Evolutionary conservation across 495 filamentous ascomycete species (phyloP), one percentile per base, ranked within the genome.

Genomic region (Penicillium turbatum): DNA sequence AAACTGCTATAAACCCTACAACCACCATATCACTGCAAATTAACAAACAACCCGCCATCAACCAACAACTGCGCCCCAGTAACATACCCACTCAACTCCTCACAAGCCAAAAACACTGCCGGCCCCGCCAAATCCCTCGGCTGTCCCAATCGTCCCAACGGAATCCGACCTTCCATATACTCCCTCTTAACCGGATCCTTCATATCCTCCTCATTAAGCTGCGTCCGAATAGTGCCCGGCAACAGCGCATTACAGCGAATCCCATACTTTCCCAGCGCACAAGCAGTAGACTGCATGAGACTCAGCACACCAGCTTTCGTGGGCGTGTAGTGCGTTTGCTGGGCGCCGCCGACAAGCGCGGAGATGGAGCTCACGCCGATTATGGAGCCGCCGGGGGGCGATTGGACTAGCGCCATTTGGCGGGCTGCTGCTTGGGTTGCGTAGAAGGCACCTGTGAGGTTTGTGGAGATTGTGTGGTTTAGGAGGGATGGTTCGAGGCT

Each of bases 151-250:
- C 88, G 76, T 0, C 90, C 89, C 40, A 95, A 65, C 53, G 90
- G 90, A 56, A 95, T 91, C 32, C 91, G 68, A 1, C 81, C 84
- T 70, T 95, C 89, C 86, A 92, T 93, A 70, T 95, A 93, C 63
- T 51, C 67, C 58, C 84, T 73, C 82, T 96, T 96, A 52, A 60
- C 77, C 19, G 85, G 76, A 53, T 75, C 67, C 29, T 62, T 63
- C 65, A 96, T 72, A 72, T 96, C 90, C 62, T 82, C 81, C 67
- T 92, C 90, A 69, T 95, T 95, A 48, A 95, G 66, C 79, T 90
- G 88, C 32, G 91, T 95, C 62, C 81, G 77, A 52, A 95, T 86
- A 1, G 90, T 96, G 3, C 91, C 90, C 11, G 91, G 90, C 51
- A 96, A 63, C 27, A 95, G 70, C 12, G 91, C 90, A 68, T 95